These are phyloP conservation scores for Porphyrellus cyaneotinctus DNA, from an alignment of 768 basidiomycete species.

Conservation along the genomic window DNA sequence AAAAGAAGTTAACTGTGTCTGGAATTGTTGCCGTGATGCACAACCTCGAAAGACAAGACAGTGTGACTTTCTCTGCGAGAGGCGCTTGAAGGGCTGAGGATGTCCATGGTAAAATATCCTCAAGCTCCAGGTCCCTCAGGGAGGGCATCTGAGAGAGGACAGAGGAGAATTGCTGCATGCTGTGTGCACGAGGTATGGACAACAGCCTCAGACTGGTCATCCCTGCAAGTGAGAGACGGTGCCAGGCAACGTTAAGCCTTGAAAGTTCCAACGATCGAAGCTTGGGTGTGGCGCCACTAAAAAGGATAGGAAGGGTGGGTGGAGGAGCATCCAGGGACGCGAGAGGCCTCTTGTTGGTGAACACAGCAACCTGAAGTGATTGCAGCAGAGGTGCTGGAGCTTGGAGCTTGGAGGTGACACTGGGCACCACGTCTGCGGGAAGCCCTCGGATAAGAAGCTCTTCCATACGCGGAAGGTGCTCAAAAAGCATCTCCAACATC, in stretches of 20 bases:
- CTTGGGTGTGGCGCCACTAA: background rate
- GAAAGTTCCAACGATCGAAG: constrained; percentile 1
- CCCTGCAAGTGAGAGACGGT: background rate
- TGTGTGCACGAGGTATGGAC: background rate
- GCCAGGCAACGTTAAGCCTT: background rate
- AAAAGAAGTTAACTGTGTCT: background rate
- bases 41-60: background rate
- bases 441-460: constrained; percentile 3
- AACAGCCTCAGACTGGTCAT: background rate
- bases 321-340: background rate
- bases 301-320: background rate
- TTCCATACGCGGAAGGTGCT: background rate
- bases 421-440: background rate
- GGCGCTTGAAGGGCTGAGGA: background rate
- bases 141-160: background rate
- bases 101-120: background rate
- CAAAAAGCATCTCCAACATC: background rate
- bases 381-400: background rate
- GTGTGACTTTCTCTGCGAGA: background rate
- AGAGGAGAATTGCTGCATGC: background rate
- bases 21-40: background rate
- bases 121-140: constrained; percentile 1
- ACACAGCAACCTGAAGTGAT: background rate
- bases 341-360: background rate
- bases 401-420: background rate